Percentiles rank a stretch among this genome's conserved stretches.
Evolutionary conservation across 495 filamentous ascomycete species (phyloP).

Genomic region (Niebla homalea): DNA sequence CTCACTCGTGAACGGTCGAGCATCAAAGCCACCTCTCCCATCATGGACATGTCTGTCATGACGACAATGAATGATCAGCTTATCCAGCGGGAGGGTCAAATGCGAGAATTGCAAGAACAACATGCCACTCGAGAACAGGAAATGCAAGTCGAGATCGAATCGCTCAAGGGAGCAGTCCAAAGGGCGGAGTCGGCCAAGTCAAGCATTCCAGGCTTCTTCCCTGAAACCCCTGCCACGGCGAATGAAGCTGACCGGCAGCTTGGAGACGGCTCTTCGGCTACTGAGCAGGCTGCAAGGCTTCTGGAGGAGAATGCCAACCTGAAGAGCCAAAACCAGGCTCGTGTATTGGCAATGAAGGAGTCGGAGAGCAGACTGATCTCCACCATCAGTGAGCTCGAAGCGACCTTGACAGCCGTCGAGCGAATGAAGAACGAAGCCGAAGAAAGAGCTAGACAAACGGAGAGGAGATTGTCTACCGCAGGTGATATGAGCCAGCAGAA

Average conservation of each 20-base stretch:
- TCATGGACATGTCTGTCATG: conserved; percentile 84
- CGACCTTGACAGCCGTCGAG: conserved; percentile 32
- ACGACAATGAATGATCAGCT: conserved; percentile 76
- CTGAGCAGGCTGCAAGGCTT: conserved; percentile 55
- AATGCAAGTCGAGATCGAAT: conserved; percentile 53
- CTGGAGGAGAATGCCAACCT: conserved; percentile 61
- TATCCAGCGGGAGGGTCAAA: conserved; percentile 68
- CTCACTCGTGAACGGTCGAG: conserved; percentile 83
- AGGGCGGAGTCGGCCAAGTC: conserved; percentile 25
- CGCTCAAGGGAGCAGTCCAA: conserved; percentile 43
- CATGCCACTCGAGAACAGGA: conserved; percentile 62
- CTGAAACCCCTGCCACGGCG: conserved; percentile 20
- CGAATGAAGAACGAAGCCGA: conserved; percentile 32
- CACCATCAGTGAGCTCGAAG: conserved; percentile 60
- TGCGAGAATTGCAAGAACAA: conserved; percentile 56
- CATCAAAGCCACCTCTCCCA: conserved; percentile 65
- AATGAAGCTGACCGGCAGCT: conserved; percentile 20
- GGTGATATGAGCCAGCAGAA: conserved; percentile 39
- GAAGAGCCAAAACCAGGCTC: conserved; percentile 59
- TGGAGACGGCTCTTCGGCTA: conserved; percentile 31
- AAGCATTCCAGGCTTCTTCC: conserved; percentile 22
- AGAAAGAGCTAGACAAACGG: conserved; percentile 30
- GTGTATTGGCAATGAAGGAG: conserved; percentile 55
- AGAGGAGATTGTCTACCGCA: conserved; percentile 23
- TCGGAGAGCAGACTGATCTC: conserved; percentile 60